A percentile compares a stretch with the other conserved stretches of the same genome.
Evolutionary conservation across 2,329 filamentous ascomycete species (phyloP).

Genomic region (Cercospora zeina): DNA sequence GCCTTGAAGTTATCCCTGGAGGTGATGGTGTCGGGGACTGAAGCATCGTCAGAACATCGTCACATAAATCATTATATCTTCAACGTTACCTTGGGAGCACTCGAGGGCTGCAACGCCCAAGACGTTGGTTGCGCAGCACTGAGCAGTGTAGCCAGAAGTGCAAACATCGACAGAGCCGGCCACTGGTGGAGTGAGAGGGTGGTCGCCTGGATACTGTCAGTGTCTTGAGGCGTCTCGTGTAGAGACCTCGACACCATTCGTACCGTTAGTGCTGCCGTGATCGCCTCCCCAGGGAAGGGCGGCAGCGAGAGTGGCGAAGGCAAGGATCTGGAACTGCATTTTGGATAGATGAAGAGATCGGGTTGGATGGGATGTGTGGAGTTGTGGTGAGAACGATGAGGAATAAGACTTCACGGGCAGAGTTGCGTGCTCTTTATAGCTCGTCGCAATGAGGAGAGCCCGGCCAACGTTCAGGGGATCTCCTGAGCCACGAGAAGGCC

Average conservation of each 20-base stretch:
- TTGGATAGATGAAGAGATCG: neutral
- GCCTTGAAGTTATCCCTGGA: slow-evolving; percentile 1
- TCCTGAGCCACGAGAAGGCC: neutral
- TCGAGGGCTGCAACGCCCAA: slow-evolving; percentile 10
- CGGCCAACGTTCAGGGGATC: neutral
- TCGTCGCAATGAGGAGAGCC: neutral
- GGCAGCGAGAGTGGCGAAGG: slow-evolving; percentile 4
- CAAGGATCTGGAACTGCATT: slow-evolving; percentile 6
- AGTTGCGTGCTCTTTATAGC: neutral
- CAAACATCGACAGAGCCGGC: slow-evolving; percentile 4
- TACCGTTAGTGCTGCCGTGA: neutral
- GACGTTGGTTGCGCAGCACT: slow-evolving; percentile 16
- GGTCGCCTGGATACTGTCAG: neutral
- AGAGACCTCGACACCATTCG: neutral
- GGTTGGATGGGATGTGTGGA: neutral
- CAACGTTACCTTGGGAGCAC: slow-evolving; percentile 5
- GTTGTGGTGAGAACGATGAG: neutral
- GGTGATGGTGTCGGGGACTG: slow-evolving; percentile 7
- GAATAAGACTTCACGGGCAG: neutral
- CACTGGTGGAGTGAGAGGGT: neutral
- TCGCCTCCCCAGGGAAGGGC: neutral
- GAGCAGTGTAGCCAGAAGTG: slow-evolving; percentile 3
- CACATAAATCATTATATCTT: neutral
- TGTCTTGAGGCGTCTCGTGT: neutral
- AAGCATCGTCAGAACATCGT: neutral